phyloP scores from a whole-genome alignment of 768 basidiomycete species.

The Fomitopsis pulvina region DNA sequence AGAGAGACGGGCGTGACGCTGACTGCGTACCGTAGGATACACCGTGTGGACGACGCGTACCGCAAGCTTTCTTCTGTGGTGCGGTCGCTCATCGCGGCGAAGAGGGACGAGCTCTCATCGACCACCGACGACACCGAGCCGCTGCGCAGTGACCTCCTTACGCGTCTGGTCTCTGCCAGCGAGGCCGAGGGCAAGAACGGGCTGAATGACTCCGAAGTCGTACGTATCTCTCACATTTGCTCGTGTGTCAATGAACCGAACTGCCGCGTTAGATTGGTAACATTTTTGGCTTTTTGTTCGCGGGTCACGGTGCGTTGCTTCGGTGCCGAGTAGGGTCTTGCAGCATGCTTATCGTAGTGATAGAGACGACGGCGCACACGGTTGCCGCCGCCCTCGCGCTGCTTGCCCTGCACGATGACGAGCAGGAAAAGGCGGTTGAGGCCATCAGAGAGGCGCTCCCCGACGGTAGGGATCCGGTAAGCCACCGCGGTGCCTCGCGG shows the following conservation, averaged over 20 bases:
- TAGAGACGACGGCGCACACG: conserved; percentile 5
- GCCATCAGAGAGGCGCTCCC: neutral
- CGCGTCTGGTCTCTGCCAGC: conserved; percentile 1
- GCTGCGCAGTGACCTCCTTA: conserved; percentile 1
- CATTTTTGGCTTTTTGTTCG: conserved; percentile 5
- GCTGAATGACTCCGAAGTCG: conserved; percentile 3
- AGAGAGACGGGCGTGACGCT: neutral
- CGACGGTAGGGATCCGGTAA: neutral
- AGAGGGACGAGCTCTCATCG: neutral
- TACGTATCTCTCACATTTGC: neutral
- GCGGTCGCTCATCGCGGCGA: neutral
- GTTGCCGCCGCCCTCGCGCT: conserved; percentile 1
- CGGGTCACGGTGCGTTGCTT: conserved; percentile 2
- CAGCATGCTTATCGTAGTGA: neutral
- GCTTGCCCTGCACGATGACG: conserved; percentile 5
- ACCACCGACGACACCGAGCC: neutral
- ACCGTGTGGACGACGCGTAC: conserved; percentile 1
- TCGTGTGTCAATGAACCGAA: neutral
- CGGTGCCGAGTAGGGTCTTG: neutral
- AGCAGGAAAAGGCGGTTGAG: conserved; percentile 1
- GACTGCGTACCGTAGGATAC: neutral
- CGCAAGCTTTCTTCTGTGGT: neutral
- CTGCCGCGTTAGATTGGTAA: conserved; percentile 1
- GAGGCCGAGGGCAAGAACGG: conserved; percentile 1
- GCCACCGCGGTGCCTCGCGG: neutral